These are phyloP conservation scores for Stenogyne calaminthoides DNA, from an alignment of 305 asterid species.

Conservation along the genomic window DNA sequence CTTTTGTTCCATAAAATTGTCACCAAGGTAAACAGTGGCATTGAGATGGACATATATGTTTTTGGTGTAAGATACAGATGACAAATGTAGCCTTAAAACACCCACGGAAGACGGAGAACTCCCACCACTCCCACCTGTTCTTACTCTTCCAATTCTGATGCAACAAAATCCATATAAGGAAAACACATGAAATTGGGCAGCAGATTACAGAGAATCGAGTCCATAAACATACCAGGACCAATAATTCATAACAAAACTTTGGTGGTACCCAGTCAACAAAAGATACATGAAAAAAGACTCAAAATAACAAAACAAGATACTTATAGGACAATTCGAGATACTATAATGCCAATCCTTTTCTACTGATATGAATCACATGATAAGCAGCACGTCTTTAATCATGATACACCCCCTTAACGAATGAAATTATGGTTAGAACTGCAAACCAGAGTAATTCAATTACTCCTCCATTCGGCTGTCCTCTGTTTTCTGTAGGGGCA, in stretches of 20 bases:
- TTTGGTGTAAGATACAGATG: no score
- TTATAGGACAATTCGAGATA: neutral
- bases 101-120: neutral
- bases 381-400: neutral
- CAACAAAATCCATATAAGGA: neutral
- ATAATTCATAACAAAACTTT: neutral
- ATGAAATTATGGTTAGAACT: neutral
- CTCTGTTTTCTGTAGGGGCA: slow-evolving; percentile 31
- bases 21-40: no score
- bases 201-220: neutral
- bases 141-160: neutral
- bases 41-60: no score
- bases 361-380: slow-evolving; percentile 5
- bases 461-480: slow-evolving; percentile 69
- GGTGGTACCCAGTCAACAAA: neutral
- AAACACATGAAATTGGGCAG: neutral
- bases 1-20: no score
- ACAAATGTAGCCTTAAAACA: neutral
- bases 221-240: neutral
- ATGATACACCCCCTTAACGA: neutral
- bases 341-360: neutral
- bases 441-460: neutral
- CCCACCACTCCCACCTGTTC: neutral
- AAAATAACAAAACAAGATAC: neutral
- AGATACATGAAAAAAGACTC: neutral